phyloP scores from a whole-genome alignment of 116 monocot species.

The Dioscorea cayenensis region DNA sequence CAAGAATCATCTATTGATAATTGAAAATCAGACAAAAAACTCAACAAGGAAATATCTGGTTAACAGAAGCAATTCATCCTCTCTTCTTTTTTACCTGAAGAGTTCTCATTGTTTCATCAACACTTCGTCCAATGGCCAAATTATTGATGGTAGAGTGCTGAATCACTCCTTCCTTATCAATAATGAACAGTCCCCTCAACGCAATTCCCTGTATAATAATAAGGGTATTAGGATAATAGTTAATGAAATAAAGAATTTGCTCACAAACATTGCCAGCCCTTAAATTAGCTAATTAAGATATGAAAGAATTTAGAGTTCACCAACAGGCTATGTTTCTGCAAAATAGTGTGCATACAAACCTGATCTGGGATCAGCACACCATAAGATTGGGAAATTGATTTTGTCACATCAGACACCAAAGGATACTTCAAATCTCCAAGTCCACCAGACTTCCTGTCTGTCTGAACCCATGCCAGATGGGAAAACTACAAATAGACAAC shows the following conservation, averaged over 20 bases:
- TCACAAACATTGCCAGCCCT: too few species aligned
- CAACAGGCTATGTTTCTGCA: too few species aligned
- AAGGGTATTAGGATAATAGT: too few species aligned
- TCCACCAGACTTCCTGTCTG: conserved; percentile 86
- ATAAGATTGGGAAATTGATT: conserved; percentile 67
- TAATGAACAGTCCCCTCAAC: conserved; percentile 78
- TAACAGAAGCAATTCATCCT: too few species aligned
- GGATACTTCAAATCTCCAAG: conserved; percentile 91
- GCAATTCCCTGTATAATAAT: conserved; percentile 60
- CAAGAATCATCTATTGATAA: too few species aligned
- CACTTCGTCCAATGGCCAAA: conserved; percentile 81
- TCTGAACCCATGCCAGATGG: conserved; percentile 94
- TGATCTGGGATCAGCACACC: conserved; percentile 73
- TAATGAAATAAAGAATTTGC: too few species aligned
- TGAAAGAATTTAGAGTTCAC: too few species aligned
- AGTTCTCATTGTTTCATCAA: conserved; percentile 92
- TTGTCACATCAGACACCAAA: conserved; percentile 71
- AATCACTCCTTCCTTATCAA: conserved; percentile 91
- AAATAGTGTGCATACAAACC: conserved; percentile 21
- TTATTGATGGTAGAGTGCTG: conserved; percentile 94
- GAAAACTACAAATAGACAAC: conserved; percentile 52
- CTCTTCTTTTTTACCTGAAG: conserved; percentile 51
- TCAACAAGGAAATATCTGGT: too few species aligned
- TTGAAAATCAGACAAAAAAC: too few species aligned
- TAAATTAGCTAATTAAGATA: too few species aligned